Conservation (phyloP, 345 rosid species). For the Abelmoschus esculentus region DNA sequence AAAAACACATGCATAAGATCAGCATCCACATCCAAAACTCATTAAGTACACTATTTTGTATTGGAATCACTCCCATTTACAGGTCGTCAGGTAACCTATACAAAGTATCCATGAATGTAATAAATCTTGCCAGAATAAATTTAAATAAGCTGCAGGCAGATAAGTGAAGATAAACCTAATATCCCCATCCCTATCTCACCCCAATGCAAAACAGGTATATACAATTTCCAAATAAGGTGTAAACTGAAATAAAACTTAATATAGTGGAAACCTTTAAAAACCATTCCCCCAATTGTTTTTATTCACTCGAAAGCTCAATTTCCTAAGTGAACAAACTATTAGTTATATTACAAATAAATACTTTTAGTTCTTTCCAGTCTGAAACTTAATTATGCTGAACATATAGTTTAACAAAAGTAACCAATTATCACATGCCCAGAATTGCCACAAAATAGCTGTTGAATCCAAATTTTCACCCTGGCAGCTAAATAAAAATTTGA, state of each 20-base stretch:
- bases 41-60: neutral
- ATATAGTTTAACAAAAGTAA: neutral
- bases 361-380: neutral
- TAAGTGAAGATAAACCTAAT: neutral
- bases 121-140: no score
- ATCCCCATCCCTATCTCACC: neutral
- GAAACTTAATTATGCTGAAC: neutral
- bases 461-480: neutral
- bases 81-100: neutral
- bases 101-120: neutral
- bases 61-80: neutral
- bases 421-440: neutral
- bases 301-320: neutral
- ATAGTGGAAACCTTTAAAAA: neutral
- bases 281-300: neutral
- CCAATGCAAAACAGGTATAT: neutral
- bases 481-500: neutral
- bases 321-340: neutral
- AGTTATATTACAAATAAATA: neutral
- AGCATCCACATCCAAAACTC: neutral
- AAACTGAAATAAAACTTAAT: neutral
- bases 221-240: neutral
- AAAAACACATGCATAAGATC: conserved; percentile 1
- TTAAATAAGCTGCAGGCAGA: no score
- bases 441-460: neutral